phyloP scores from a whole-genome alignment of 257 asterid species.

The Perilla frutescens region DNA sequence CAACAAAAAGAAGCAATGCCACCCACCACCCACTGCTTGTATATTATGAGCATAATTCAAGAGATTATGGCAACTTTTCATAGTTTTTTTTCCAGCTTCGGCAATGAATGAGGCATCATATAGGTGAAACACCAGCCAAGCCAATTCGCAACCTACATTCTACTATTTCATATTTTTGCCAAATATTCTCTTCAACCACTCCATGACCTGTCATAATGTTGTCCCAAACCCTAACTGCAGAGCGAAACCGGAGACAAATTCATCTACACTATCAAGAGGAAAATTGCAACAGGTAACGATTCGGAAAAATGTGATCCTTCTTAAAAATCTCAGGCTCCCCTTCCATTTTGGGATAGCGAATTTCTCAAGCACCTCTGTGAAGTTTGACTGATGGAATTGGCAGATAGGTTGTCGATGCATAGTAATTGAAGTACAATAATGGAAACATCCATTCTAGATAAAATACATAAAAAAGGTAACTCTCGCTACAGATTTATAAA shows the following conservation, averaged over 20 bases:
- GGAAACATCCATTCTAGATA: neutral
- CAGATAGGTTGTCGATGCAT: neutral
- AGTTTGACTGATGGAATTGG: no score
- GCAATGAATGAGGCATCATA: no score
- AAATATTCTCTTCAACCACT: constrained; percentile 11
- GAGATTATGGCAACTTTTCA: neutral
- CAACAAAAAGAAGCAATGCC: neutral
- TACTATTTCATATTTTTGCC: constrained; percentile 9
- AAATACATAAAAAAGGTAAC: neutral
- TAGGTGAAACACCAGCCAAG: neutral
- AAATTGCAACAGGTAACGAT: neutral
- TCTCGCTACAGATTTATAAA: neutral
- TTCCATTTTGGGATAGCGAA: no score
- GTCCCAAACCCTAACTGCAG: neutral
- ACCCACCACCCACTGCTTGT: neutral
- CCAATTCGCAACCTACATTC: neutral
- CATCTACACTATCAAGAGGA: neutral
- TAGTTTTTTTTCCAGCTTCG: neutral
- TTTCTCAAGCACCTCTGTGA: no score
- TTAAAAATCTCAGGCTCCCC: no score
- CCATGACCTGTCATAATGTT: neutral
- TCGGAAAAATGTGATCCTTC: neutral
- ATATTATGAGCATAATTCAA: neutral
- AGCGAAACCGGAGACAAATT: neutral
- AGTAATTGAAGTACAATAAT: neutral